These are phyloP conservation scores for Boletus albobrunnescens DNA, from an alignment of 1,284 basidiomycete species.

Conservation along the genomic window DNA sequence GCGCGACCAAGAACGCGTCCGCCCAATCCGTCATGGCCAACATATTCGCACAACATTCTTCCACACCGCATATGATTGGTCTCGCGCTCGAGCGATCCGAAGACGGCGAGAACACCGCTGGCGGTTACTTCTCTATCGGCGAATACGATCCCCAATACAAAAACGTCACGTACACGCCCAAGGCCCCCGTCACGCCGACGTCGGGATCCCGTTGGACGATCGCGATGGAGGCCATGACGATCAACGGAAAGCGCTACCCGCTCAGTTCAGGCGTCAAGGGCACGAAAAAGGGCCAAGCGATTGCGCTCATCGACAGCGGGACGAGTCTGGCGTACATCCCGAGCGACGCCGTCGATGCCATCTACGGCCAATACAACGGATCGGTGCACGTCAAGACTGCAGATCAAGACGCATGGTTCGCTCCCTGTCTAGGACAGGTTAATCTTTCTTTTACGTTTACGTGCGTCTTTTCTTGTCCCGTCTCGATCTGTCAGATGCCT, in stretches of 20 bases:
- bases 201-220: constrained; percentile 40
- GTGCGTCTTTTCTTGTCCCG: constrained; percentile 33
- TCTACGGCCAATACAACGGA: too few species aligned
- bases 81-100: constrained; percentile 40
- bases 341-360: too few species aligned
- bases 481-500: too few species aligned
- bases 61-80: constrained; percentile 38
- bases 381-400: too few species aligned
- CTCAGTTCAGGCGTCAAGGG: too few species aligned
- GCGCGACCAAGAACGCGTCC: constrained; percentile 13
- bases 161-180: constrained; percentile 31
- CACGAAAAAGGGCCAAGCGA: too few species aligned
- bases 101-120: constrained; percentile 36
- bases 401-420: constrained; percentile 40
- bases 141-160: constrained; percentile 39
- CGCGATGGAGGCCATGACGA: constrained; percentile 36
- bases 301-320: constrained; percentile 44
- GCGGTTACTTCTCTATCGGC: constrained; percentile 43
- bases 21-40: constrained; percentile 31
- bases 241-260: constrained; percentile 28
- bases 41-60: constrained; percentile 39
- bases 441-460: constrained; percentile 40
- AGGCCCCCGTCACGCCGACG: constrained; percentile 34
- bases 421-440: constrained; percentile 43
- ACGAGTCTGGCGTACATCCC: constrained; percentile 38